Evolutionary conservation across 768 basidiomycete genomes (phyloP), one percentile per base, ranked within the genome.

Genomic region (Lactifluus subvellereus): DNA sequence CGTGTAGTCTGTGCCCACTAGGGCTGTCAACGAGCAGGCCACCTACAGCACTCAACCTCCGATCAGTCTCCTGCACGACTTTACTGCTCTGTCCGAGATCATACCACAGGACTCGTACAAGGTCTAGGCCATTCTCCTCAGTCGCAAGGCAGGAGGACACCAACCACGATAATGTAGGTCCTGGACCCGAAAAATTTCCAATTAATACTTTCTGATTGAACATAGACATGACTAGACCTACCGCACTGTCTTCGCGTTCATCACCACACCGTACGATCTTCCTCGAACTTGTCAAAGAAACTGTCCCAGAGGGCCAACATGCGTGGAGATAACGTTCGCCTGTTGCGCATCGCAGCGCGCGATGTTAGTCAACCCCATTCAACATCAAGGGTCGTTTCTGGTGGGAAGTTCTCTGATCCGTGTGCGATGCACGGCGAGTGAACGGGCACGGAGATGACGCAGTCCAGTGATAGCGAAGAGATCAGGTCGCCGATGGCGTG

Each of bases 171-270:
- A 47, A 40, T 35, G n/a, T 27, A n/a, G 6, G 37, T 20, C 57
- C 57, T 48, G 42, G 52, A 47, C 11, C 33, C 40, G 47, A 45
- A 54, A 20, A 33, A 6, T 14, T 16, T 45, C 32, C 4, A n/a
- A 45, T 20, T 7, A 48, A 78, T 53, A 40, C 81, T 86, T 86
- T 77, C 67, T 89, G 52, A 33, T 53, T 57, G 56, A 53, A 30
- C 35, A 10, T 35, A 40, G 52, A 48, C 43, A 57, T 47, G 18
- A 49, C 16, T 11, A 35, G 40, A 35, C 47, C 47, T 14, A 8
- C 47, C 38, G 53, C 52, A 48, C 45, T 10, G 6, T 42, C 45
- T 47, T 58, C 51, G 11, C 51, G n/a, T 47, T 38, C 37, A 20
- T 53, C 35, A 45, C 27, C 27, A 22, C 35, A 45, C 27, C 27